Evolutionary conservation across 2,329 filamentous ascomycete species (phyloP), one percentile per base, ranked within the genome.

Genomic region (Cylindrodendrum hubeiense): DNA sequence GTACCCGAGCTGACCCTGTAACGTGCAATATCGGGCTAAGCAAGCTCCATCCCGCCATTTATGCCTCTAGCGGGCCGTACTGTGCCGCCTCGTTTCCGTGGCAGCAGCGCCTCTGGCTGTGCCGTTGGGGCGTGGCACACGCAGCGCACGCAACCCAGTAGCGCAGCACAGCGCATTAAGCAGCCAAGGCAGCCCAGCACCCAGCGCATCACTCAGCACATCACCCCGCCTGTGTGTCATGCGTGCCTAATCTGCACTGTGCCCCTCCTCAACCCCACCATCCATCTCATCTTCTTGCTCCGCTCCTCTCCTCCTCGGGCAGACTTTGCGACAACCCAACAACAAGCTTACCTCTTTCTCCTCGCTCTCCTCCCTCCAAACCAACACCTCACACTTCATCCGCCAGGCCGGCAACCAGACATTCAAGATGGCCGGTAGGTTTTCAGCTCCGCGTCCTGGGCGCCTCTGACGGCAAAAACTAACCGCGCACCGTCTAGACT

Each of bases 191-290:
- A 22, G 28, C 28, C 9, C 28, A 30, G 5, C 28, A 30, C 28
- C 28, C n/a, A 65, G 54, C 58, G 63, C 60, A 67, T 64, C 49
- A 34, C 47, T 8, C 5, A 39, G 30, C 30, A 12, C 8, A 26
- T 33, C 43, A 50, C 54, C 49, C 61, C 55, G 55, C 61, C 50
- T 41, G 33, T 15, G 47, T 60, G 46, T 61, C 49, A 43, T 71
- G 56, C 59, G 51, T 68, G 68, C 72, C 68, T 56, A 77, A 78
- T 77, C 66, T 76, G 75, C 76, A 78, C 76, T 78, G 77, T 80
- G 76, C 75, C 77, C 73, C 74, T 61, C 77, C 75, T 74, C 74
- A 76, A 76, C 75, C 76, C 75, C 78, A 77, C 77, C 76, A 78
- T 73, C 72, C 74, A 77, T 67, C 74, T 68, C 67, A 70, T 66